Base-by-base conservation (phyloP, 352 stramenopile genomes). In the Pythium rhizo-oryzae region DNA sequence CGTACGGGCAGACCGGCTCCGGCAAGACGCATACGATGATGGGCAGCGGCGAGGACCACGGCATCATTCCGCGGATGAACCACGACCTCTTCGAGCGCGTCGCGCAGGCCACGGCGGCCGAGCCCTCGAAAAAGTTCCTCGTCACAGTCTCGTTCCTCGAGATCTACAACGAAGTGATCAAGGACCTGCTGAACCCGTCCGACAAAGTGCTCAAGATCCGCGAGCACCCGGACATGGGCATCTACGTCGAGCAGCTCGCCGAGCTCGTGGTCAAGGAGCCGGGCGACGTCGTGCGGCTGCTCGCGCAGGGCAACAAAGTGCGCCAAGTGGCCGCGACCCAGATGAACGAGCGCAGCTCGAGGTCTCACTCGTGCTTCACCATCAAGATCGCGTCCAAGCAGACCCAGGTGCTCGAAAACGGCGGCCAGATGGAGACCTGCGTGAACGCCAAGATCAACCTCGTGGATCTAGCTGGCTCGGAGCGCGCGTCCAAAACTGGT, bases 141-240 rank as follows among this genome's bases (percentile, higher is more conserved):
- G 81, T 98, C 18, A 92, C 86, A 1, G 92, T 97, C 18, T 97
- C 90, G n/a, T 98, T 97, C 67, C 75, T 98, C 23, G 94, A 98
- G 65, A 98, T 98, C 61, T 98, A 98, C 80, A 98, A 98, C 71
- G 95, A 98, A 70, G 85, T 97, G 1, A 96, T 98, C 64, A 92
- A 96, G 43, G 95, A 98, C 65, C 70, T 98, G 60, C 83, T 99
- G 18, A 97, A 98, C 63, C 91, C 92, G 8, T 93, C 87, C 4
- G 91, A 96, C 65, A 96, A 97, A 59, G 49, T 96, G 60, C 86
- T 98, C 59, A 93, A 97, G 71, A 97, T 98, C 55, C 89, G 91
- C 8, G 91, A 98, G 73, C 91, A 98, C 67, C 87, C 90, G 0
- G 91, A 97, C 66, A 88, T 98, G 74, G 93, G 93, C 56, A 97